Evolutionary conservation across 2,329 filamentous ascomycete genomes (phyloP).

Genomic region (Sphaerulina vaccinii): DNA sequence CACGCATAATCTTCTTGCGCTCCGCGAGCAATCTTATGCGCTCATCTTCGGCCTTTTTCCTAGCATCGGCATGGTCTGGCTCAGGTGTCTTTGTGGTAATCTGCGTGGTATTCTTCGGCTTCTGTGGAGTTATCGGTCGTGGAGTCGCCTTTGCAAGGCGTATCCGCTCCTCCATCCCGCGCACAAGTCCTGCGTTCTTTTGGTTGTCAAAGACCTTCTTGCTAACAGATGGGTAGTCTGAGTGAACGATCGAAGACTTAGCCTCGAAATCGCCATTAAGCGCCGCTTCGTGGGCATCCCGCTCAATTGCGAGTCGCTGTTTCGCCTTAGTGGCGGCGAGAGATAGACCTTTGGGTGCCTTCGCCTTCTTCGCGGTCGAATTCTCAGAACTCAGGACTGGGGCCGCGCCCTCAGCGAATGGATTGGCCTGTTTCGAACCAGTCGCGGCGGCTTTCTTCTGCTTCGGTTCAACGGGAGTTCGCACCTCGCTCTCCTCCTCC

Average conservation of each 20-base stretch:
- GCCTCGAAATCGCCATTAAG: neutral
- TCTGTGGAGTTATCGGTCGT: no score
- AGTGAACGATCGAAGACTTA: neutral
- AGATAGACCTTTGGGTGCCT: no score
- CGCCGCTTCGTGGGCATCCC: neutral
- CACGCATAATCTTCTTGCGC: neutral
- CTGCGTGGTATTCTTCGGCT: neutral
- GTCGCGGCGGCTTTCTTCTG: no score
- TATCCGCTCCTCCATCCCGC: no score
- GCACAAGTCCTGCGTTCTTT: neutral
- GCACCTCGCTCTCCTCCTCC: no score
- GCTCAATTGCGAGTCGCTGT: neutral
- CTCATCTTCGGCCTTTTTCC: neutral
- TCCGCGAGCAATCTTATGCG: neutral
- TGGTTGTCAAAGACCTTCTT: neutral
- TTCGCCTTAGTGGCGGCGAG: neutral
- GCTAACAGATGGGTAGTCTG: neutral
- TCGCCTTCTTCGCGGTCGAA: no score
- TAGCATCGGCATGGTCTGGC: neutral
- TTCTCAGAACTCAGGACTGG: no score
- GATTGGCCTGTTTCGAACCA: no score
- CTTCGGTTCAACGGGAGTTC: no score
- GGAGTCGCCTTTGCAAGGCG: no score
- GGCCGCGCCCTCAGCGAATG: no score
- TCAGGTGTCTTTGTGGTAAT: slow-evolving; percentile 3